Base-by-base conservation (phyloP, 441 rosid species). In the Monsonia emarginata region DNA sequence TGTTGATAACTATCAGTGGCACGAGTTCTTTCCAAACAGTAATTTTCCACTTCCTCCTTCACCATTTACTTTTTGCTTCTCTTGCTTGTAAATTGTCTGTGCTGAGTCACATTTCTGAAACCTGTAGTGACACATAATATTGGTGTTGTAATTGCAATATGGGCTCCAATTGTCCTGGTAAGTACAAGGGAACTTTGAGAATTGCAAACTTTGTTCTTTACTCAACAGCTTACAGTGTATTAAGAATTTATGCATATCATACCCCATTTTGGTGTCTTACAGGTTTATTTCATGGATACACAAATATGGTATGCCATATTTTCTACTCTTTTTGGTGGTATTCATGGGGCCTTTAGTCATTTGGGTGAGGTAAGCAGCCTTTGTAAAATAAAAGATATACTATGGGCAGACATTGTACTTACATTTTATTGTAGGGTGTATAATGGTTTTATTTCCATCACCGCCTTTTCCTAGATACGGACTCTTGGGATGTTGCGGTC, bases 261-360 rank as follows among this genome's bases (percentile, higher is more conserved):
- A 69, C 59, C 64, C 57, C 72, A 66, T 69, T 74, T 66, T 60
- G 52, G 74, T 71, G 24, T 40, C 71, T 7, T 66, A 61, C 73
- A 94, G 97, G 97, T 94, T 74, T 94, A 94, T 76, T 88, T 89
- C 68, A 84, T 85, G 96, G 99, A 94, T 78, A 74, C 86, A 18
- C 99, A 94, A 84, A 91, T 94, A 79, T 94, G 99, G 99, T 94
- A 91, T 77, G 81, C 96, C 79, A 91, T 94, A 77, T 94, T 82
- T 75, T 89, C 88, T 57, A 94, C 97, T 64, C 84, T 94, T 48
- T 88, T 86, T 81, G 99, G 99, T 66, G 97, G 99, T 68, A 89
- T 94, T 74, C 82, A 76, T 81, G 99, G 99, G 78, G 96, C 96
- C 66, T 84, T 91, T 79, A 91, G 97, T 73, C 99, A 94, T 84